A percentile compares a stretch with the other conserved stretches of the same genome.
Conservation (phyloP, 805 yeast genomes). For the Pichia gijzeniarum region DNA sequence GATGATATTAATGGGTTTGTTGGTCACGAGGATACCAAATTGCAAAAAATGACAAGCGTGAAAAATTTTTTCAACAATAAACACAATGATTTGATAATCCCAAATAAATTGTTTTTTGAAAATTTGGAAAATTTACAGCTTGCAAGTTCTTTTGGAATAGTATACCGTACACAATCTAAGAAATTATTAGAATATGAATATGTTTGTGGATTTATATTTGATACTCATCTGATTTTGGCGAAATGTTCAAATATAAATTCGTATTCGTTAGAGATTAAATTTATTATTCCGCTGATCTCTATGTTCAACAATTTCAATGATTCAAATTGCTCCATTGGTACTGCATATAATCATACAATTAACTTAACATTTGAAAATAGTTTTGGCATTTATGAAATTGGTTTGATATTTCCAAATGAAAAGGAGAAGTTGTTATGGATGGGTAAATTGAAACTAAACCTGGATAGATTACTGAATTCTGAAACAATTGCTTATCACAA, state of each 20-base stretch:
- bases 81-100: slow-evolving; percentile 8
- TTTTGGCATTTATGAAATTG: slow-evolving; percentile 38
- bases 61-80: slow-evolving; percentile 13
- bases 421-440: slow-evolving; percentile 39
- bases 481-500: slow-evolving; percentile 8
- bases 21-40: slow-evolving; percentile 16
- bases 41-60: slow-evolving; percentile 16
- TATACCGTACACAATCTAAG: slow-evolving; percentile 32
- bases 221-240: slow-evolving; percentile 43
- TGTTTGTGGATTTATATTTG: slow-evolving; percentile 39
- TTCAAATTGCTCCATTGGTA: slow-evolving; percentile 15
- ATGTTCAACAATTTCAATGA: slow-evolving; percentile 13
- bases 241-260: slow-evolving; percentile 19
- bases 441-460: slow-evolving; percentile 19
- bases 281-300: slow-evolving; percentile 43
- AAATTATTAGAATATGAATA: slow-evolving; percentile 12
- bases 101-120: slow-evolving; percentile 32
- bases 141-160: slow-evolving; percentile 36
- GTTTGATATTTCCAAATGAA: slow-evolving; percentile 29
- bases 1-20: slow-evolving; percentile 21
- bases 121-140: slow-evolving; percentile 42
- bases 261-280: slow-evolving; percentile 30
- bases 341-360: slow-evolving; percentile 29
- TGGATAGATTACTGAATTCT: slow-evolving; percentile 17
- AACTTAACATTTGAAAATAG: slow-evolving; percentile 43